These are phyloP conservation scores for Hansenula lynferdii DNA, from an alignment of 1,139 yeast species.

Conservation along the genomic window DNA sequence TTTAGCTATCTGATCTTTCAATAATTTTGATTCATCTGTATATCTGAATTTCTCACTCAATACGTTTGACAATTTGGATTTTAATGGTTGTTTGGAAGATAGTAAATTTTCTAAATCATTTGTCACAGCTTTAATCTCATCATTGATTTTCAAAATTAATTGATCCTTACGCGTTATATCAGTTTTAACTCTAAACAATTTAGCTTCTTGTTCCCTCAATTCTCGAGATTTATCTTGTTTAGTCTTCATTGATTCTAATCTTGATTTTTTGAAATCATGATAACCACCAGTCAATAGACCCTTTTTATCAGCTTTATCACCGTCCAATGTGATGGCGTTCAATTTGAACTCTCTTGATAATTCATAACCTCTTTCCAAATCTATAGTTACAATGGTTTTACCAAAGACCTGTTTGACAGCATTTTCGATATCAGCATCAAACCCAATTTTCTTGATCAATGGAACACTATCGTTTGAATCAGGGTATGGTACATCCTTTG, in stretches of 20 bases:
- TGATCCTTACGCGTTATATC: conserved; percentile 37
- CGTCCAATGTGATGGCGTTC: conserved; percentile 84
- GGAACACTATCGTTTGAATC: conserved; percentile 58
- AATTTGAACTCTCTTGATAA: conserved; percentile 58
- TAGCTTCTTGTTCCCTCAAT: conserved; percentile 33
- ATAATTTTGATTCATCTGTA: conserved; percentile 37
- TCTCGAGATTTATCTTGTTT: conserved; percentile 50
- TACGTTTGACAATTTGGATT: conserved; percentile 37
- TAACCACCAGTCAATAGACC: conserved; percentile 93
- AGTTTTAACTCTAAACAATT: conserved; percentile 32
- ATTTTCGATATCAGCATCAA: conserved; percentile 44
- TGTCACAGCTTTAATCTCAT: conserved; percentile 41
- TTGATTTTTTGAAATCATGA: conserved; percentile 61
- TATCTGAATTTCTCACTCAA: conserved; percentile 36
- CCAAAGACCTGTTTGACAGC: conserved; percentile 83
- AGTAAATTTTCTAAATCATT: conserved; percentile 36
- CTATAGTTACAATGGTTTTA: conserved; percentile 70
- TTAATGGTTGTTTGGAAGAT: conserved; percentile 39
- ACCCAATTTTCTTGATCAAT: conserved; percentile 65
- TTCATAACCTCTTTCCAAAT: conserved; percentile 64
- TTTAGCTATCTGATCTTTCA: conserved; percentile 26
- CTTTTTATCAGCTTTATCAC: conserved; percentile 78
- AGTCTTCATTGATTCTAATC: conserved; percentile 63
- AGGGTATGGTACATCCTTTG: conserved; percentile 43
- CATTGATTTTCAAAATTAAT: conserved; percentile 39